Evolutionary conservation across 2,329 filamentous ascomycete species (phyloP).

Genomic region (Cytospora schulzeri): DNA sequence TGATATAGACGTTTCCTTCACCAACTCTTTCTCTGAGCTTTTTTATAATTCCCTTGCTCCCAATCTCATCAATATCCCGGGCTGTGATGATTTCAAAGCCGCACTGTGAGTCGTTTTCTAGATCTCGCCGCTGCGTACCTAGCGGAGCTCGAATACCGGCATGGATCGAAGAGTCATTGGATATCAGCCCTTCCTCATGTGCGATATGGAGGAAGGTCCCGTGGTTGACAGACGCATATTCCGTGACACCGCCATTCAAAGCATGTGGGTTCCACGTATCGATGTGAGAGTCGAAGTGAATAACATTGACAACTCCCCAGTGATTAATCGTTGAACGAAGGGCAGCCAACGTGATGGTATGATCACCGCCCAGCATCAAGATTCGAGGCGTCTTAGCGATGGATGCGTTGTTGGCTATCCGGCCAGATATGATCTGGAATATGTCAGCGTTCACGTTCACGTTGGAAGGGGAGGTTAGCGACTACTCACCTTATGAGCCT

Average conservation of each 20-base stretch:
- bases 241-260: slow-evolving; percentile 57
- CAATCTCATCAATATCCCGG: slow-evolving; percentile 71
- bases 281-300: slow-evolving; percentile 69
- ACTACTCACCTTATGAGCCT: slow-evolving; percentile 55
- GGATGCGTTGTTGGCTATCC: slow-evolving; percentile 44
- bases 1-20: slow-evolving; percentile 64
- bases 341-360: slow-evolving; percentile 64
- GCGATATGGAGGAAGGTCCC: slow-evolving; percentile 65
- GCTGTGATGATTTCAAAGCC: slow-evolving; percentile 61
- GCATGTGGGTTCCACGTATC: slow-evolving; percentile 74
- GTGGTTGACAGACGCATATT: slow-evolving; percentile 62
- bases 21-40: slow-evolving; percentile 60
- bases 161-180: slow-evolving; percentile 57
- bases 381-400: slow-evolving; percentile 51
- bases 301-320: slow-evolving; percentile 61
- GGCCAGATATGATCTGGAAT: slow-evolving; percentile 30
- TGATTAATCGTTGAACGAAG: slow-evolving; percentile 60
- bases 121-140: slow-evolving; percentile 46
- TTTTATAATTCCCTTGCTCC: slow-evolving; percentile 65
- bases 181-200: slow-evolving; percentile 61
- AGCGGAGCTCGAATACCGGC: slow-evolving; percentile 61
- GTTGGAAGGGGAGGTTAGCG: slow-evolving; percentile 24
- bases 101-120: slow-evolving; percentile 58
- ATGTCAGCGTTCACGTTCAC: slow-evolving; percentile 4
- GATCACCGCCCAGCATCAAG: slow-evolving; percentile 66